Conservation (phyloP, 495 filamentous ascomycete species). For the Xylaria acuta region DNA sequence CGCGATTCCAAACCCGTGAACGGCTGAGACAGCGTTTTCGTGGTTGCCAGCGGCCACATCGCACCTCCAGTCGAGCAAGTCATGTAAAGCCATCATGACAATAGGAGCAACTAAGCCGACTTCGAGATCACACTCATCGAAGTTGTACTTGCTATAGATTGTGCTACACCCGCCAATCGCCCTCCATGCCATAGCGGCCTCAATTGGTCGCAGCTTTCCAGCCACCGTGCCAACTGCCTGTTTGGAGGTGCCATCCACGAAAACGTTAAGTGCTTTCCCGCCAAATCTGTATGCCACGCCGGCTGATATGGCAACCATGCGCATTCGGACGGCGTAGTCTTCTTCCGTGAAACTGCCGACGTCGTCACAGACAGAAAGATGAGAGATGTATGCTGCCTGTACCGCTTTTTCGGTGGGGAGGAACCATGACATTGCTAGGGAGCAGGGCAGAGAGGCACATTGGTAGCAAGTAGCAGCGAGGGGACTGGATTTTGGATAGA, state of each 20-base stretch:
- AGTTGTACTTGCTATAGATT: constrained; percentile 26
- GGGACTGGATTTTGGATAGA: constrained; percentile 21
- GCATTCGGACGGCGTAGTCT: constrained; percentile 21
- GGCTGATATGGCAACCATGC: constrained; percentile 16
- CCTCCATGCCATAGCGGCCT: constrained; percentile 21
- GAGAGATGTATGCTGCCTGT: constrained; percentile 15
- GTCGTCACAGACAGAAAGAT: constrained; percentile 24
- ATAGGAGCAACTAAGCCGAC: constrained; percentile 14
- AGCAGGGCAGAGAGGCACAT: constrained; percentile 2
- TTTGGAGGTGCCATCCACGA: constrained; percentile 20
- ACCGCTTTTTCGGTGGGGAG: constrained; percentile 2
- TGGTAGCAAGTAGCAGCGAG: constrained; percentile 19
- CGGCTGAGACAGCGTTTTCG: constrained; percentile 20
- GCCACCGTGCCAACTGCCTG: constrained; percentile 14
- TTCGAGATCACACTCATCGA: constrained; percentile 12
- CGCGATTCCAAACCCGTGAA: constrained; percentile 19
- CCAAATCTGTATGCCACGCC: constrained; percentile 17
- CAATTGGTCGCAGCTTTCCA: constrained; percentile 1
- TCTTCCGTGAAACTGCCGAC: constrained; percentile 17
- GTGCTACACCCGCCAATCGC: constrained; percentile 17
- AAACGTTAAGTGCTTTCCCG: constrained; percentile 8
- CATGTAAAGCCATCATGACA: constrained; percentile 19
- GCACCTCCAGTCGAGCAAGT: constrained; percentile 21
- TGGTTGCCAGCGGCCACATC: constrained; percentile 17
- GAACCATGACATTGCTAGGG: constrained; percentile 18